These are phyloP conservation scores for Cercospora sp. DNA, from an alignment of 2,329 filamentous ascomycete genomes.

Conservation along the genomic window DNA sequence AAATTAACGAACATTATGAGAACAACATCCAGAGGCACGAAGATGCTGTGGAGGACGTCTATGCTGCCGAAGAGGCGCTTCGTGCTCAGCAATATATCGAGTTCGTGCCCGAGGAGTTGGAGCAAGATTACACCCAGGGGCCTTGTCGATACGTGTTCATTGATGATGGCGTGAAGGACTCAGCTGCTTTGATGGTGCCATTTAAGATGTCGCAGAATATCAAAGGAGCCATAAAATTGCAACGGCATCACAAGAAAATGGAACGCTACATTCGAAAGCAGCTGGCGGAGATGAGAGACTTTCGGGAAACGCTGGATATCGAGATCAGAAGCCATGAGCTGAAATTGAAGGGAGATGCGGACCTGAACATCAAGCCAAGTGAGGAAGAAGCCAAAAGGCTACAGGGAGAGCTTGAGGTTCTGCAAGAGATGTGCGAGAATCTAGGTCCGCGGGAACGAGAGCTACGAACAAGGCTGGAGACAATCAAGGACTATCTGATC, in stretches of 20 bases:
- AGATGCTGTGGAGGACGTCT: not conserved
- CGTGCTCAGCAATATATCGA: not conserved
- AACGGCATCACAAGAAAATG: not conserved
- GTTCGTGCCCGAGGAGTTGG: not conserved
- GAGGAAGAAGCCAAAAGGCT: not conserved
- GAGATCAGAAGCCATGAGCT: conserved; percentile 12
- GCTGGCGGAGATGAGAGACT: conserved; percentile 1
- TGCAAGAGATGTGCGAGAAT: not conserved
- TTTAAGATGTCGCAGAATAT: conserved; percentile 11
- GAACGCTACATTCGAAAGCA: not conserved
- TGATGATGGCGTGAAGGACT: conserved; percentile 8
- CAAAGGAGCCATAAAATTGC: not conserved
- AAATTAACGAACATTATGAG: not conserved
- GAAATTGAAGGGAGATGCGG: conserved; percentile 1
- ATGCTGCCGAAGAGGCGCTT: not conserved
- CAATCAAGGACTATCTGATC: not conserved
- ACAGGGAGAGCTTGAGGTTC: not conserved
- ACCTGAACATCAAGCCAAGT: not conserved
- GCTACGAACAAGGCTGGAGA: not conserved
- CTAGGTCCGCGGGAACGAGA: not conserved
- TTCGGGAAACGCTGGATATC: not conserved
- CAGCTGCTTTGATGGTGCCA: conserved; percentile 7
- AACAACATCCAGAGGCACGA: not conserved
- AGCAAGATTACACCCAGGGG: conserved; percentile 12
- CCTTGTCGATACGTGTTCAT: not conserved